Conservation (phyloP, 345 rosid genomes). For the Aethionema arabicum region DNA sequence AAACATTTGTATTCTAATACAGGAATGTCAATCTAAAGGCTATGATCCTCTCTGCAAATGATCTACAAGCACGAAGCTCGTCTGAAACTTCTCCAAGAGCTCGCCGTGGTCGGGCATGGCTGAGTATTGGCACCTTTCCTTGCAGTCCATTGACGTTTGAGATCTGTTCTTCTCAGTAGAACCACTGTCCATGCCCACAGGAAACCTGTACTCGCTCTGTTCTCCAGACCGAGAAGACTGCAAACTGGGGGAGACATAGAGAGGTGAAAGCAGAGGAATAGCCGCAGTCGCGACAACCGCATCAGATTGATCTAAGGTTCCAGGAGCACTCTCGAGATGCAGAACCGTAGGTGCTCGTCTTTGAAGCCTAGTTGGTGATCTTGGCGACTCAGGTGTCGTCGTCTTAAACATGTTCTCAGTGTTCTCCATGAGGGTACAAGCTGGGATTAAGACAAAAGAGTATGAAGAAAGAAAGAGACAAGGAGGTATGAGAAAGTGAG, state of each 20-base stretch:
- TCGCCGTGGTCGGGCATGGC: conserved; percentile 31
- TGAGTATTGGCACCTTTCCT: conserved; percentile 33
- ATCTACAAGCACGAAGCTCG: conserved; percentile 51
- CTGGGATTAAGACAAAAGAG: not conserved
- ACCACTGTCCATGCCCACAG: not conserved
- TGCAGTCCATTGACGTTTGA: conserved; percentile 20
- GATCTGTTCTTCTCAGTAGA: conserved; percentile 10
- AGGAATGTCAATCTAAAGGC: conserved; percentile 1
- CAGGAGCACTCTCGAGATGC: conserved; percentile 28
- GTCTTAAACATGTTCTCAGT: conserved; percentile 32
- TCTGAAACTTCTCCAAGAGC: conserved; percentile 41
- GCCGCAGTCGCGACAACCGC: conserved; percentile 20
- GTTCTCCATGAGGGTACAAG: conserved; percentile 29
- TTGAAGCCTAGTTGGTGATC: conserved; percentile 67
- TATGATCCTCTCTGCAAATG: conserved; percentile 21
- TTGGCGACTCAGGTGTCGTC: conserved; percentile 27
- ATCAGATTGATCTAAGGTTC: conserved; percentile 18
- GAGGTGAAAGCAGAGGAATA: conserved; percentile 64
- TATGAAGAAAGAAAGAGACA: not conserved
- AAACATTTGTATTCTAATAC: conserved; percentile 19
- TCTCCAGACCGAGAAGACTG: conserved; percentile 6
- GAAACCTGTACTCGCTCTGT: conserved; percentile 35
- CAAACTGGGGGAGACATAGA: conserved; percentile 36
- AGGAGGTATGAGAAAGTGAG: not conserved
- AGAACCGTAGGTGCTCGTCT: conserved; percentile 52